Percentiles rank a stretch among this genome's conserved stretches.
Evolutionary conservation across 2,329 filamentous ascomycete species (phyloP).

Genomic region (Chaetomiaceae sp.): DNA sequence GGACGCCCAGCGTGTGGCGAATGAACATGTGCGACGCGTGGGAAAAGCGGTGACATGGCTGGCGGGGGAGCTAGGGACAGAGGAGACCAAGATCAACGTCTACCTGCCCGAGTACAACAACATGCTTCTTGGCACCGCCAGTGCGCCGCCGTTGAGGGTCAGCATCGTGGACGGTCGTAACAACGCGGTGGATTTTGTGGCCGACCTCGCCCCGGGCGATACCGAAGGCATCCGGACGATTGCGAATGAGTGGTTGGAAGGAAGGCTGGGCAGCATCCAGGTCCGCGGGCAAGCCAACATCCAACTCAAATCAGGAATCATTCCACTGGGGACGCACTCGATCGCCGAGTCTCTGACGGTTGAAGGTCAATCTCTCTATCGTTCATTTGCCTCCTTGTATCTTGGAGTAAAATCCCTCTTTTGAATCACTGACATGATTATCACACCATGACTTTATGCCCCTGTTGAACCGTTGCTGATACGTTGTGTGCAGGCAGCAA

Average conservation of each 20-base stretch:
- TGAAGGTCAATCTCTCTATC: conserved; percentile 74
- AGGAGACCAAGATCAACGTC: conserved; percentile 67
- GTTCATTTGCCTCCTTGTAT: conserved; percentile 56
- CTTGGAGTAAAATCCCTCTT: conserved; percentile 53
- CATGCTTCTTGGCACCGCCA: conserved; percentile 70
- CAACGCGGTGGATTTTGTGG: conserved; percentile 73
- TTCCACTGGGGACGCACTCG: conserved; percentile 71
- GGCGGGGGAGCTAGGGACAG: conserved; percentile 68
- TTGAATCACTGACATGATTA: conserved; percentile 17
- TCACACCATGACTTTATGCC: conserved; percentile 1
- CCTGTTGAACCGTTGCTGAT: conserved; percentile 32
- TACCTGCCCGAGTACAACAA: conserved; percentile 80
- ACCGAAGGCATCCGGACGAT: conserved; percentile 71
- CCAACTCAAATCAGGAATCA: conserved; percentile 69
- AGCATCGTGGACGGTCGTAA: conserved; percentile 72
- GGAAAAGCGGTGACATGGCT: conserved; percentile 78
- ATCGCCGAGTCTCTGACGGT: conserved; percentile 72
- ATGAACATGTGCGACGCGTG: conserved; percentile 65
- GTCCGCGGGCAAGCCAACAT: conserved; percentile 71
- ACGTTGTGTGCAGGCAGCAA: conserved; percentile 51
- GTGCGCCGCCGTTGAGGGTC: conserved; percentile 69
- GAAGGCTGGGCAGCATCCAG: conserved; percentile 64
- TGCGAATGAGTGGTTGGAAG: conserved; percentile 84
- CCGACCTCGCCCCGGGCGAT: conserved; percentile 71
- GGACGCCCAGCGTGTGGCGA: conserved; percentile 70